A percentile compares a stretch with the other conserved stretches of the same genome.
Evolutionary conservation across 768 basidiomycete genomes (phyloP).

Genomic region (Phanerochaete carnosa): DNA sequence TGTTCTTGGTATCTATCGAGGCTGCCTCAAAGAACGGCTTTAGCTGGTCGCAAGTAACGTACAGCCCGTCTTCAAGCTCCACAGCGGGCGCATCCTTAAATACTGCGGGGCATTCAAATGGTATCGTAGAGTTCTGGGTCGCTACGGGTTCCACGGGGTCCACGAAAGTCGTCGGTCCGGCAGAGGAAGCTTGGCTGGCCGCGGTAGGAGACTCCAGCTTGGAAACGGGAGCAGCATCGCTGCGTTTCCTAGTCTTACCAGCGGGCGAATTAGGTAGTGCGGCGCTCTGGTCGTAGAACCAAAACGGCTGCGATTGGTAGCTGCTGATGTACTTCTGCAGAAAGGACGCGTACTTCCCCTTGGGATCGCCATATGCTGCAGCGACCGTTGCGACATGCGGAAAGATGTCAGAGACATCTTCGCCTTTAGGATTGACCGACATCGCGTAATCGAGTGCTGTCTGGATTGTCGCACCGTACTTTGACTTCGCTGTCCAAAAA

Average conservation of each 20-base stretch:
- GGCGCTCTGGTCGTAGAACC: constrained; percentile 44
- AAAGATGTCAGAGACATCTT: constrained; percentile 37
- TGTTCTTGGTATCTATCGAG: not conserved
- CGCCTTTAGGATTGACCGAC: constrained; percentile 35
- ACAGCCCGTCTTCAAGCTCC: constrained; percentile 42
- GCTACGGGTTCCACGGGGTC: not conserved
- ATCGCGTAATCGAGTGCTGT: constrained; percentile 49
- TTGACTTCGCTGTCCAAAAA: constrained; percentile 44
- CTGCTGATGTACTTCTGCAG: constrained; percentile 29
- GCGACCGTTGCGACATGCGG: constrained; percentile 52
- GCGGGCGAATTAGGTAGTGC: constrained; percentile 39
- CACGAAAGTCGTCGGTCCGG: not conserved
- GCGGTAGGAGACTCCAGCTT: not conserved
- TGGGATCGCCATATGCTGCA: constrained; percentile 52
- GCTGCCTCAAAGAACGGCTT: constrained; percentile 32
- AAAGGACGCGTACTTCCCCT: constrained; percentile 45
- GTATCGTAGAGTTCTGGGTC: constrained; percentile 2
- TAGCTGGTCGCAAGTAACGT: constrained; percentile 41
- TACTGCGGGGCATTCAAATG: constrained; percentile 37
- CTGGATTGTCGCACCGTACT: constrained; percentile 50
- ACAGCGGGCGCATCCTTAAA: constrained; percentile 28
- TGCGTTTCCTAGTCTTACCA: constrained; percentile 21
- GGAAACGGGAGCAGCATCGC: not conserved
- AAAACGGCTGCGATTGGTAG: constrained; percentile 40
- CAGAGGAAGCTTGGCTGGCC: not conserved